A percentile compares a stretch with the other conserved stretches of the same genome.
phyloP scores from a whole-genome alignment of 2,329 filamentous ascomycete species.

The Fusarium succisae region DNA sequence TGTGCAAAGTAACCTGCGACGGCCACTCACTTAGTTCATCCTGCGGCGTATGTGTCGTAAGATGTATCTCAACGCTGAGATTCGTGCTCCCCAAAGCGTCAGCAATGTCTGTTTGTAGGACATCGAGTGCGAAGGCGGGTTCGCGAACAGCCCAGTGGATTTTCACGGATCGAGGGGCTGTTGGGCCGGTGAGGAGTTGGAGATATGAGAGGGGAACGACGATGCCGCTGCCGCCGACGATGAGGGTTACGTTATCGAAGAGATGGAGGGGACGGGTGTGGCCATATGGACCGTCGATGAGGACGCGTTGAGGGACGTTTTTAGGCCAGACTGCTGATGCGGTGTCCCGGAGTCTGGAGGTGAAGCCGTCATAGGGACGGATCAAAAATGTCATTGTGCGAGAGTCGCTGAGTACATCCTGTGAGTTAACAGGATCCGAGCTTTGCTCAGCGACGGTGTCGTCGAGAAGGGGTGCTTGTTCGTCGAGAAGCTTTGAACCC shows the following conservation, averaged over 20 bases:
- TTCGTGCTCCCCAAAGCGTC: constrained; percentile 42
- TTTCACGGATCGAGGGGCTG: constrained; percentile 39
- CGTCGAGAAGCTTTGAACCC: constrained; percentile 37
- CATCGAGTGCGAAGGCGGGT: constrained; percentile 48
- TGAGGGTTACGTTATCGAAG: constrained; percentile 53
- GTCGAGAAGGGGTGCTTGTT: constrained; percentile 48
- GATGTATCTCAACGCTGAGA: constrained; percentile 50
- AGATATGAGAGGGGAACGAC: constrained; percentile 55
- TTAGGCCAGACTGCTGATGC: constrained; percentile 41
- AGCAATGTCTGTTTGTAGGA: constrained; percentile 48
- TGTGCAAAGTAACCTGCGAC: constrained; percentile 20
- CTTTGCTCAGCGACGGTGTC: not conserved
- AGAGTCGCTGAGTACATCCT: not conserved
- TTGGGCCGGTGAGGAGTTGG: constrained; percentile 34
- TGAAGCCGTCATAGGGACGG: constrained; percentile 57
- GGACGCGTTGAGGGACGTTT: constrained; percentile 45
- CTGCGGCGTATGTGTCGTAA: constrained; percentile 40
- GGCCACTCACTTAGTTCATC: constrained; percentile 23
- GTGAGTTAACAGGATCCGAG: not conserved
- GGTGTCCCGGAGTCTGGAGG: constrained; percentile 47
- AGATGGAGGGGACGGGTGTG: constrained; percentile 50
- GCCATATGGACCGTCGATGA: constrained; percentile 59
- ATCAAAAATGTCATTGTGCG: constrained; percentile 54
- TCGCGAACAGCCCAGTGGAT: constrained; percentile 58
- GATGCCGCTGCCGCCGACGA: constrained; percentile 58